phyloP scores from a whole-genome alignment of 192 early-diverging fungal species.

The Mortierella hygrophila region DNA sequence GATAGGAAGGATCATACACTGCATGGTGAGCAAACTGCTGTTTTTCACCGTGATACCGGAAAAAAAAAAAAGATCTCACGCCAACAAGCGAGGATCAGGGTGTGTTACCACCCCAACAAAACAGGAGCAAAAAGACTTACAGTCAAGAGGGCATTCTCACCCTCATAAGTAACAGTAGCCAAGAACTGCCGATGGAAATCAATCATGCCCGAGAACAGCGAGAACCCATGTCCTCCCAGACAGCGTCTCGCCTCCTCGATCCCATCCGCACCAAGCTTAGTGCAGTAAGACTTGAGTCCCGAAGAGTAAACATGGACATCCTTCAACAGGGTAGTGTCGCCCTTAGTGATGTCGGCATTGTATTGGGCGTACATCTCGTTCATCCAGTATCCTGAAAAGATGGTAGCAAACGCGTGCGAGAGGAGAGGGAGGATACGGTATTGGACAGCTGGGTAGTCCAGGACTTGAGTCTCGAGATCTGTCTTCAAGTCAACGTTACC shows the following conservation, averaged over 20 bases:
- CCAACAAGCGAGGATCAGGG: background rate
- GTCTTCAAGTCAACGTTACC: constrained; percentile 56
- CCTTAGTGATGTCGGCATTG: constrained; percentile 61
- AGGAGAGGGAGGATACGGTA: constrained; percentile 48
- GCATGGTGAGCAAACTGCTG: background rate
- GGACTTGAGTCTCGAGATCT: constrained; percentile 47
- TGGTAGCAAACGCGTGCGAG: constrained; percentile 59
- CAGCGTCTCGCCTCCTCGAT: constrained; percentile 48
- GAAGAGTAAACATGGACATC: constrained; percentile 77
- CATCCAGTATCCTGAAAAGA: constrained; percentile 71
- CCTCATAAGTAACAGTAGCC: constrained; percentile 71
- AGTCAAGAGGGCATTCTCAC: constrained; percentile 74
- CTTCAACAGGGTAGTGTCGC: constrained; percentile 69
- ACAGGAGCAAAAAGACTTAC: constrained; percentile 13
- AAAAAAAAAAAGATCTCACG: background rate
- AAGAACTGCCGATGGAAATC: constrained; percentile 72
- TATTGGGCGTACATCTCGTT: constrained; percentile 64
- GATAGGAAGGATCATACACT: background rate
- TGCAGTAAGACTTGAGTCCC: constrained; percentile 87
- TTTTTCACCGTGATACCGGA: too few relatives aligned
- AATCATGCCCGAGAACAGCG: constrained; percentile 74
- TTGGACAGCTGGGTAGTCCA: constrained; percentile 55
- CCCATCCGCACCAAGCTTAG: constrained; percentile 54
- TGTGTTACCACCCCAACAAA: constrained; percentile 4
- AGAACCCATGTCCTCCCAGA: constrained; percentile 72